Evolutionary conservation across 345 rosid species (phyloP).

Genomic region (Erucastrum elatum): DNA sequence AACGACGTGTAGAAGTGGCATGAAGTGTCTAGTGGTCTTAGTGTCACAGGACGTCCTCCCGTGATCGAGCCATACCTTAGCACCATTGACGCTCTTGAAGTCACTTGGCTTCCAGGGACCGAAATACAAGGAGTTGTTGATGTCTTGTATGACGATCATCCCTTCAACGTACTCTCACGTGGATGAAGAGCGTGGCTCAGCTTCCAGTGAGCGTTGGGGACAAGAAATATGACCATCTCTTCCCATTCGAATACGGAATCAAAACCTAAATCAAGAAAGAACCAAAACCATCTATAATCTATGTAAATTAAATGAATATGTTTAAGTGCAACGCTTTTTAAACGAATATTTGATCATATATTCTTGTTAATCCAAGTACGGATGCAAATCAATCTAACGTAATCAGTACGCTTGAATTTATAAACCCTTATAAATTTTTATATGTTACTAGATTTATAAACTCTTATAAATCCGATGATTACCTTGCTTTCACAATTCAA

Average conservation of each 20-base stretch:
- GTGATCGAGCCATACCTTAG: slow-evolving; percentile 53
- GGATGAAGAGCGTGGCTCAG: slow-evolving; percentile 68
- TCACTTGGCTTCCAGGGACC: slow-evolving; percentile 76
- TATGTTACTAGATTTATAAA: too few species aligned
- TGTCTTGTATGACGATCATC: slow-evolving; percentile 65
- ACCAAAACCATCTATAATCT: not conserved
- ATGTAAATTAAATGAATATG: slow-evolving; percentile 1
- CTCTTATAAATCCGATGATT: too few species aligned
- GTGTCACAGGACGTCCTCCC: slow-evolving; percentile 63
- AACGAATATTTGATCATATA: not conserved
- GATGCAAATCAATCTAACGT: too few species aligned
- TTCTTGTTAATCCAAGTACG: too few species aligned
- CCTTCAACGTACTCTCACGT: slow-evolving; percentile 63
- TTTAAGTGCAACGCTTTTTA: not conserved
- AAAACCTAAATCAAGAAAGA: slow-evolving; percentile 25
- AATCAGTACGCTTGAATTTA: too few species aligned
- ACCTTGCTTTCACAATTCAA: too few species aligned
- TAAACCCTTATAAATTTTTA: too few species aligned
- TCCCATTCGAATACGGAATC: slow-evolving; percentile 65
- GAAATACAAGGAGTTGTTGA: slow-evolving; percentile 75
- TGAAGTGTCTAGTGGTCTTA: slow-evolving; percentile 57
- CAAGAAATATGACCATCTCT: slow-evolving; percentile 60
- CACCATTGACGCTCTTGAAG: slow-evolving; percentile 51
- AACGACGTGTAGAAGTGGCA: slow-evolving; percentile 45
- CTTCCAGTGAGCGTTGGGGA: slow-evolving; percentile 75